These are phyloP conservation scores for Trametes polyzona DNA, from an alignment of 1,284 basidiomycete species.

Conservation along the genomic window DNA sequence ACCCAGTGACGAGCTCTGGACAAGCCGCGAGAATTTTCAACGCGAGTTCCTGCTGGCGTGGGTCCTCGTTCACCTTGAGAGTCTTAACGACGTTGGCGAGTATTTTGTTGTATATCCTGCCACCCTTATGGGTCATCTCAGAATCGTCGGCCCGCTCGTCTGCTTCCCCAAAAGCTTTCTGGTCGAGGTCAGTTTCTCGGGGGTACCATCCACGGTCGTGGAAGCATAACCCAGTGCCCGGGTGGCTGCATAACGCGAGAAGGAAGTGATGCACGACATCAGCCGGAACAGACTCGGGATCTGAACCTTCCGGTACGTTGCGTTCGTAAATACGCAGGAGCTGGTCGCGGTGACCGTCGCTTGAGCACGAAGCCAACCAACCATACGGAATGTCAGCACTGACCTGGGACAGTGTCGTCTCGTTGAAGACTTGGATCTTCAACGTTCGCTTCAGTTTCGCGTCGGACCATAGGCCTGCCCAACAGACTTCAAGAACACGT, in stretches of 20 bases:
- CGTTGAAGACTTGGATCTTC: constrained; percentile 72
- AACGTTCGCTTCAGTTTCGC: constrained; percentile 66
- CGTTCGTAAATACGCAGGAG: constrained; percentile 73
- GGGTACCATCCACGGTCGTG: constrained; percentile 91
- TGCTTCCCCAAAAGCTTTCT: constrained; percentile 30
- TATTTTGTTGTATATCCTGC: constrained; percentile 84
- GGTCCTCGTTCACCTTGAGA: constrained; percentile 83
- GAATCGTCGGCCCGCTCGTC: constrained; percentile 36
- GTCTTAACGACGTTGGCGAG: constrained; percentile 75
- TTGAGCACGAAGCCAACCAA: no score
- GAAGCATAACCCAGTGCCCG: constrained; percentile 88
- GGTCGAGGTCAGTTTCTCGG: constrained; percentile 51
- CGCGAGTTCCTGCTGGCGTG: constrained; percentile 84
- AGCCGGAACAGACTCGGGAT: constrained; percentile 65
- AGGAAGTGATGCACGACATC: constrained; percentile 89
- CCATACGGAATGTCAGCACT: not conserved
- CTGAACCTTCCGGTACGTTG: constrained; percentile 49
- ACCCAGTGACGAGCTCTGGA: constrained; percentile 86
- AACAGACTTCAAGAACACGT: constrained; percentile 64
- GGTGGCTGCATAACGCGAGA: constrained; percentile 83
- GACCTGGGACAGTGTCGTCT: constrained; percentile 65
- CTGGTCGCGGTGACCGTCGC: constrained; percentile 41
- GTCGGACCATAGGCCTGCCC: constrained; percentile 75
- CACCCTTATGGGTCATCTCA: constrained; percentile 40
- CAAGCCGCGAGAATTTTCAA: constrained; percentile 79